These are phyloP conservation scores for Cystobasidium onofrii DNA, from an alignment of 768 basidiomycete species.

Conservation along the genomic window DNA sequence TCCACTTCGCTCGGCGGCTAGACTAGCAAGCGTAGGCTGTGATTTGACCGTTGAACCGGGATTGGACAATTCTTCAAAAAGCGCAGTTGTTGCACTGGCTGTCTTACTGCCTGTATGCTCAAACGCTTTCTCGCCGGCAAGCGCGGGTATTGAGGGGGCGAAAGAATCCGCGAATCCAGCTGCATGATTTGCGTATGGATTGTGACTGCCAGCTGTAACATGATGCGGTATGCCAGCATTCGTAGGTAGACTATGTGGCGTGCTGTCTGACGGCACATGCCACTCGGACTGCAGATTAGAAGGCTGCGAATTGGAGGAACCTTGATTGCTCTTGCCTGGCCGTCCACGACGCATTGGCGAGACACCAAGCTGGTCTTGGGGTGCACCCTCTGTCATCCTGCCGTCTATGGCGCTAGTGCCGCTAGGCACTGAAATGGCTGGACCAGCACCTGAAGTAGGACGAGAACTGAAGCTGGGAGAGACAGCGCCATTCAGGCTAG, in stretches of 20 bases:
- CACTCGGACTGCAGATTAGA: neutral
- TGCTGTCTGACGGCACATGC: neutral
- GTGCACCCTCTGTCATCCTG: neutral
- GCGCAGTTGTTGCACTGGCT: neutral
- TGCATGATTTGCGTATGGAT: too few species aligned
- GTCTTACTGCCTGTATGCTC: slow-evolving; percentile 9
- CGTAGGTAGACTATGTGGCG: neutral
- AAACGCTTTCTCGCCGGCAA: neutral
- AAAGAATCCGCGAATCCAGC: slow-evolving; percentile 30
- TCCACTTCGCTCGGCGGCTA: slow-evolving; percentile 9
- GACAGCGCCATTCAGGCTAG: slow-evolving; percentile 4
- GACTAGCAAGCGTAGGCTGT: slow-evolving; percentile 11
- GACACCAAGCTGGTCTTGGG: slow-evolving; percentile 20
- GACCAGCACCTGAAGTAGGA: neutral
- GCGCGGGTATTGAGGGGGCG: neutral
- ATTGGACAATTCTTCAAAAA: slow-evolving; percentile 14
- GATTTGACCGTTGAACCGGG: slow-evolving; percentile 12
- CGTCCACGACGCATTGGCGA: slow-evolving; percentile 41
- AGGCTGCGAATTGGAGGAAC: neutral
- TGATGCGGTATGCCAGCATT: neutral
- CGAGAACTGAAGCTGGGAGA: slow-evolving; percentile 10
- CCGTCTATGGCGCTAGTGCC: neutral
- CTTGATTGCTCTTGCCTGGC: slow-evolving; percentile 22
- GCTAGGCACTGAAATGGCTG: neutral
- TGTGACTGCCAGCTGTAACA: neutral